Base-by-base conservation (phyloP, 192 early-diverging fungal species). In the Umbelopsis ramanniana region DNA sequence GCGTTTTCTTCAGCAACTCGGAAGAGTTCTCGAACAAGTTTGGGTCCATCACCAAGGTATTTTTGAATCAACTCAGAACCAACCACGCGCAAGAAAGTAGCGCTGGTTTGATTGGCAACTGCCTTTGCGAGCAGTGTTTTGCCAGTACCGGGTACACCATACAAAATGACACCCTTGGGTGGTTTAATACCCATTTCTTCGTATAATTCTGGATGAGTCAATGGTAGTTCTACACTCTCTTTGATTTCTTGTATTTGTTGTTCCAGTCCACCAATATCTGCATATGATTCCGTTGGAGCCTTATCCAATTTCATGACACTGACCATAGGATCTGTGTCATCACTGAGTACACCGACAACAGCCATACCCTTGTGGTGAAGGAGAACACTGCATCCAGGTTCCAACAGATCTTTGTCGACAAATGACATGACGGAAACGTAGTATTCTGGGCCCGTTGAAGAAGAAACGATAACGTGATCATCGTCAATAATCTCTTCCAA, bases 401-500 rank as follows among this genome's bases (percentile, higher is more conserved):
- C 97, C 70, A 99, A 84, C 26, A 96, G 75, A 82, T 99, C 98
- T 85, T 98, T 99, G 82, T 99, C 98, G 0, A 99, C 98, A 88
- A 98, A 99, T 26, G 95, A 96, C 81, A 98, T 91, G 75, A 99
- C 95, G 69, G 88, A 90, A 60, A 99, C 98, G 79, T 99, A 99
- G 84, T 95, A 98, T 73, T 98, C 96, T 4, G 94, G 95, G 21
- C 97, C 97, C 6, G 92, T 88, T 15, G 92, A 85, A 35, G 93
- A 92, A 33, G 95, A 96, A 46, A 99, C 92, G 79, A 99, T 99
- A 46, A 95, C 98, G 72, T 99, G 98, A 82, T 99, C 94, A 74
- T 99, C 98, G 78, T 99, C 98, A 84, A 99, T 97, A 68, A 99
- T 98, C 75, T 99, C 98, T 79, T 99, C 98, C 35, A 99, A 86